A percentile compares a stretch with the other conserved stretches of the same genome.
phyloP scores from a whole-genome alignment of 805 yeast genomes.

The Candida ortonii region DNA sequence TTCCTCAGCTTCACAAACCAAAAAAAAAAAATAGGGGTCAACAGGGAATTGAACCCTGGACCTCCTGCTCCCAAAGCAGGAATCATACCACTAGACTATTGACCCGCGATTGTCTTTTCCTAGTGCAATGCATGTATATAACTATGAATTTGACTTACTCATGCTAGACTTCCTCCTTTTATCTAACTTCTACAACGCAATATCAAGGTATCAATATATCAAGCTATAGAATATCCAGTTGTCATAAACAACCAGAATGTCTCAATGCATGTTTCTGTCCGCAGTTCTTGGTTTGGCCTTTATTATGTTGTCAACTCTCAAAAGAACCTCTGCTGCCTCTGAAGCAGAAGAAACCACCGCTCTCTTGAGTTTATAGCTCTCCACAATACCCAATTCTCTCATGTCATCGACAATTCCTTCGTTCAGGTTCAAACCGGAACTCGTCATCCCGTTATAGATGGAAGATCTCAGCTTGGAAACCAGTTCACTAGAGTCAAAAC shows the following conservation, averaged over 20 bases:
- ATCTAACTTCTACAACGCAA: no score
- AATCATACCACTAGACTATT: slow-evolving; percentile 56
- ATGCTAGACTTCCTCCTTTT: background rate
- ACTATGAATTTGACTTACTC: no score
- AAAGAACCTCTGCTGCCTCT: slow-evolving; percentile 96
- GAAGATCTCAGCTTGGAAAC: slow-evolving; percentile 88
- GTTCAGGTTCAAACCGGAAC: slow-evolving; percentile 87
- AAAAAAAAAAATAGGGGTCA: slow-evolving; percentile 28
- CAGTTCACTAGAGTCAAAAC: slow-evolving; percentile 88
- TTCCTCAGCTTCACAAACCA: slow-evolving; percentile 1
- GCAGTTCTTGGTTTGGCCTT: slow-evolving; percentile 98
- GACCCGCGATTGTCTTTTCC: slow-evolving; percentile 19
- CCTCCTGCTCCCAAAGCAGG: slow-evolving; percentile 58
- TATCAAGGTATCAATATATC: no score
- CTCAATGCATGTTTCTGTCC: slow-evolving; percentile 48
- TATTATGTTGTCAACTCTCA: slow-evolving; percentile 94
- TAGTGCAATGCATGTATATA: no score
- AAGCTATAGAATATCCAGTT: background rate
- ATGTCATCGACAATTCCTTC: slow-evolving; percentile 86
- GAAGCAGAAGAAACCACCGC: slow-evolving; percentile 94
- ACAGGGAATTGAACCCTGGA: slow-evolving; percentile 55
- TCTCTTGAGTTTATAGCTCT: slow-evolving; percentile 84
- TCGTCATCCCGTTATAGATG: slow-evolving; percentile 85
- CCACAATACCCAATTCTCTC: slow-evolving; percentile 91
- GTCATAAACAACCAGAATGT: no score